Evolutionary conservation across 768 basidiomycete species (phyloP).

Genomic region (Hirschioporus abietinus): DNA sequence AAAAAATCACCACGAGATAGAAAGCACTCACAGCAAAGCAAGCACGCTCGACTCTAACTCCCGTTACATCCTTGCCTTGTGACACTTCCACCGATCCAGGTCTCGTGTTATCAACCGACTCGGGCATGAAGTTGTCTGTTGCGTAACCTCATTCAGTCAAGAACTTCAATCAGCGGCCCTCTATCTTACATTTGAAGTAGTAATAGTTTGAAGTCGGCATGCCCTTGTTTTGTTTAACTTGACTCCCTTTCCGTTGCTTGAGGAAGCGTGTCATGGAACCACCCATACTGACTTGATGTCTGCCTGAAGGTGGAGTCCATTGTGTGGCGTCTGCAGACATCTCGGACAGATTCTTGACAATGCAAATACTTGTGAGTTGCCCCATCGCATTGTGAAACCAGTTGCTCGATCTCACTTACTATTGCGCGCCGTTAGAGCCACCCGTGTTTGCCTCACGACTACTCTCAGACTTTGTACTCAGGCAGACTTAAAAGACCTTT

Average conservation of each 20-base stretch:
- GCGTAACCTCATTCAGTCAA: neutral
- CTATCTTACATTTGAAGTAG: slow-evolving; percentile 63
- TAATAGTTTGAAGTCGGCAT: slow-evolving; percentile 63
- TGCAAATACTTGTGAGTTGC: neutral
- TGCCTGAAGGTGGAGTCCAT: slow-evolving; percentile 59
- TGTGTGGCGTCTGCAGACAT: neutral
- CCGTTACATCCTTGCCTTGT: slow-evolving; percentile 45
- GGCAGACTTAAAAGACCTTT: neutral
- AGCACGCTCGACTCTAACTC: slow-evolving; percentile 58
- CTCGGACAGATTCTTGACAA: neutral
- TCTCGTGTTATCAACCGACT: slow-evolving; percentile 59
- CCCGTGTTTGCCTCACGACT: neutral
- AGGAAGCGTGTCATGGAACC: slow-evolving; percentile 58
- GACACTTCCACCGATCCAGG: slow-evolving; percentile 62
- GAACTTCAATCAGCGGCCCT: slow-evolving; percentile 1
- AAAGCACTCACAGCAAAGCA: slow-evolving; percentile 50
- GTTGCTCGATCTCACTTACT: neutral
- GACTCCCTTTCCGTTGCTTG: slow-evolving; percentile 57
- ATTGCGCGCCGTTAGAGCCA: neutral
- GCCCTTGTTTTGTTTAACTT: slow-evolving; percentile 37
- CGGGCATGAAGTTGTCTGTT: slow-evolving; percentile 73
- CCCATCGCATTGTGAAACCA: neutral
- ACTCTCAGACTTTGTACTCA: neutral
- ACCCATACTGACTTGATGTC: slow-evolving; percentile 56
- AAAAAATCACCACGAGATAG: neutral